Evolutionary conservation across 495 filamentous ascomycete genomes (phyloP), one percentile per base, ranked within the genome.

Genomic region (Xylaria scruposa): DNA sequence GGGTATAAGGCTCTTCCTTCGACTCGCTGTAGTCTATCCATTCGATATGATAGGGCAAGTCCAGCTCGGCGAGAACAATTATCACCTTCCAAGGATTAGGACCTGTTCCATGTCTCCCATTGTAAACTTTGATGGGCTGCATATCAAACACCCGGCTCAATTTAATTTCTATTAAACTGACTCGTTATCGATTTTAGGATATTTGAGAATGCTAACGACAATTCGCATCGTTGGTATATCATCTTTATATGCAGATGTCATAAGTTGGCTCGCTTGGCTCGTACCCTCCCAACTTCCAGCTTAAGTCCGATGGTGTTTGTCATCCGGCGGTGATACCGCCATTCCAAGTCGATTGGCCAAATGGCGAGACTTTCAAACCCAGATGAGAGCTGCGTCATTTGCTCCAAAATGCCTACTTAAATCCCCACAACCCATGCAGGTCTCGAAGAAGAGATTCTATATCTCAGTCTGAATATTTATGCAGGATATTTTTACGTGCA

Each of bases 1-100:
- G 77, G 7, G 78, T 80, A 77, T 81, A 93, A 5, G 84, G 79
- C n/a, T 92, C 91, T 54, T 86, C 78, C 24, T 88, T 85, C 42
- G 74, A 75, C 5, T 74, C 73, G 36, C 15, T 49, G 4, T 77
- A 75, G 19, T 81, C 72, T 42, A 88, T 68, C 42, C 75, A 71
- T 44, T 84, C 83, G 56, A 75, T 77, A 24, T 84, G 79, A 74
- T 89, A 90, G 3, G 86, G 82, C 24, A 93, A 54, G 8, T 75
- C 75, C 29, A 93, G 89, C 74, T 91, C 90, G 49, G 89, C 83
- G 46, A 92, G 81, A 71, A 91, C 67, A 60, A 90, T 85, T 71
- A 83, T 81, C 36, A 90, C 85, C 74, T 92, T 92, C 84, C 85
- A 91, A 29, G 90, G 89, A 76, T 93, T 92, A 69, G 90, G 89